phyloP scores from a whole-genome alignment of 2,329 filamentous ascomycete genomes.

The Fusarium nelsonii region DNA sequence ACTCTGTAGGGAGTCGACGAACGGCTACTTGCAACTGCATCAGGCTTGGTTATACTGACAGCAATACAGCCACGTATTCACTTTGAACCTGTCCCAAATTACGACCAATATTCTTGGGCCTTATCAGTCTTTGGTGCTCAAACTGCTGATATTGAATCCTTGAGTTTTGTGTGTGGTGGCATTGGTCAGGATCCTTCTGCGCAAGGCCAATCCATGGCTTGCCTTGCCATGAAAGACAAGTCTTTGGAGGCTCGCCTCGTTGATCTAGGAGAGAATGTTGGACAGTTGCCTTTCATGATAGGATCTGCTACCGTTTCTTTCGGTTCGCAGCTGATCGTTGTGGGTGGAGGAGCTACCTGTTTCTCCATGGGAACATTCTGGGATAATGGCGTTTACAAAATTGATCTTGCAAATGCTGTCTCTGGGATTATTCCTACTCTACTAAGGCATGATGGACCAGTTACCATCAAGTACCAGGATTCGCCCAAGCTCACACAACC shows the following conservation, averaged over 20 bases:
- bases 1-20: too few species aligned
- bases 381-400: slow-evolving; percentile 71
- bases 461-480: slow-evolving; percentile 44
- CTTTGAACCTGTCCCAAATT: slow-evolving; percentile 38
- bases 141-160: slow-evolving; percentile 38
- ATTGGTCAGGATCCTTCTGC: slow-evolving; percentile 47
- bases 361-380: slow-evolving; percentile 92
- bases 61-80: slow-evolving; percentile 45
- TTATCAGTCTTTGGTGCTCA: slow-evolving; percentile 53
- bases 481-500: slow-evolving; percentile 46
- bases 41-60: slow-evolving; percentile 6
- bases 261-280: slow-evolving; percentile 5
- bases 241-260: slow-evolving; percentile 18
- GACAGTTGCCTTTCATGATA: slow-evolving; percentile 71
- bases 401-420: slow-evolving; percentile 46
- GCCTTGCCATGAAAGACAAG: slow-evolving; percentile 49
- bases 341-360: slow-evolving; percentile 87
- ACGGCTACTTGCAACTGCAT: background rate
- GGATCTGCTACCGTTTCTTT: slow-evolving; percentile 71
- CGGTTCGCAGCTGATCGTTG: slow-evolving; percentile 67
- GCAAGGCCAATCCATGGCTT: slow-evolving; percentile 49
- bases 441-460: background rate
- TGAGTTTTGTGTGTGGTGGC: slow-evolving; percentile 51
- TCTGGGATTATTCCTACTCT: background rate
- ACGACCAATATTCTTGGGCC: slow-evolving; percentile 6